Conservation (phyloP, 2,329 filamentous ascomycete genomes). For the Xylariaceae sp. region DNA sequence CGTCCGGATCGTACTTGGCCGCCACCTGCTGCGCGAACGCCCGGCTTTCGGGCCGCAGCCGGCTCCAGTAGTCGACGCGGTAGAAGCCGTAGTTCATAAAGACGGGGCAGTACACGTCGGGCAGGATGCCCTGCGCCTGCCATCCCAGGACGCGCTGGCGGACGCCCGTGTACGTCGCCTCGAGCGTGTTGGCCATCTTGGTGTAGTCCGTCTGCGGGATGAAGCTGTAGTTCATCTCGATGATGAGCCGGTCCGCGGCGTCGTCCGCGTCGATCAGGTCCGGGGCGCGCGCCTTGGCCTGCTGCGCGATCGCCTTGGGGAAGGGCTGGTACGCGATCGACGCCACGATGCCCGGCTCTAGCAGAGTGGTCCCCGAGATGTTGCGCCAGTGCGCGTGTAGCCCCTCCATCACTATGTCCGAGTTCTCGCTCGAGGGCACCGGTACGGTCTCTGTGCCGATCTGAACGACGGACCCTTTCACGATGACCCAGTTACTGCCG, state of each 20-base stretch:
- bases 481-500: constrained; percentile 37
- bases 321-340: constrained; percentile 37
- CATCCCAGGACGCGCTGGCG: constrained; percentile 28
- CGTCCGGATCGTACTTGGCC: constrained; percentile 32
- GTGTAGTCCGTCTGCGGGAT: constrained; percentile 26
- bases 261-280: constrained; percentile 38
- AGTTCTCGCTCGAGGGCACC: constrained; percentile 25
- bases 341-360: constrained; percentile 28
- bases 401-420: constrained; percentile 26
- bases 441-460: constrained; percentile 36
- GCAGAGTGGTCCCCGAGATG: constrained; percentile 21
- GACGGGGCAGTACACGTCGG: constrained; percentile 34
- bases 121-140: constrained; percentile 30
- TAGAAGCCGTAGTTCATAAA: constrained; percentile 41
- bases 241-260: constrained; percentile 35
- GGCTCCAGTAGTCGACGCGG: constrained; percentile 37
- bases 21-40: constrained; percentile 32
- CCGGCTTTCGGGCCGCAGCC: constrained; percentile 32
- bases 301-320: constrained; percentile 32
- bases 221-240: constrained; percentile 41
- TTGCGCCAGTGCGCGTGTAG: constrained; percentile 33
- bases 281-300: constrained; percentile 28
- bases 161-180: constrained; percentile 33
- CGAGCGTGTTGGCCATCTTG: constrained; percentile 30
- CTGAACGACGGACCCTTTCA: constrained; percentile 30